Evolutionary conservation across 495 filamentous ascomycete species (phyloP), one percentile per base, ranked within the genome.

Genomic region (Saxophila tyrrhenica): DNA sequence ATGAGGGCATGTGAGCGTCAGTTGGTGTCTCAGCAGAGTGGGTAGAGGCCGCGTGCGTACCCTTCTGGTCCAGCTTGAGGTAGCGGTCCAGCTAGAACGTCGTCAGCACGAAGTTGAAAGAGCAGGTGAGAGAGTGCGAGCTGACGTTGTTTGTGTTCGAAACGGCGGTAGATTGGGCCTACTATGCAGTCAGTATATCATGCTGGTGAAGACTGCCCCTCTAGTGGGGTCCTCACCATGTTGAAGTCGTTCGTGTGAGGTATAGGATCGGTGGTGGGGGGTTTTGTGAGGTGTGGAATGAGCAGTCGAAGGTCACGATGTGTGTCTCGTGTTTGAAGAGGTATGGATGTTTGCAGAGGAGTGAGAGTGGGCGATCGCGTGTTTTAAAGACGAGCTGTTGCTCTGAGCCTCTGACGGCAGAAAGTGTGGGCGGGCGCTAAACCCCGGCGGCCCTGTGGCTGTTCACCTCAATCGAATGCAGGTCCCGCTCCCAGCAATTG

Each of bases 51-150:
- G n/a, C n/a, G n/a, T n/a, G n/a, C n/a, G n/a, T n/a, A n/a, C n/a
- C n/a, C 65, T 85, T 86, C 77, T 97, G 92, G 67, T 88, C 83
- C 59, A 98, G 86, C 62, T 76, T 73, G 72, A 91, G 78, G 80
- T 94, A 98, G 71, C 95, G 95, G 68, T 85, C 69, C 71, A 96
- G 83, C 88, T 96, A 70, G 65, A 52, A 17, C 42, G 39, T n/a
- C 24, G 50, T 59, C 45, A 62, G 57, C 32, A 52, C n/a, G n/a
- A n/a, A n/a, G n/a, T n/a, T n/a, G n/a, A n/a, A n/a, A n/a, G n/a
- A n/a, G n/a, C n/a, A n/a, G n/a, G n/a, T n/a, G n/a, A n/a, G n/a
- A n/a, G n/a, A 24, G 51, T 11, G 41, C 29, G n/a, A 32, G 55
- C 69, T 65, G 41, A 72, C 70, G 52, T 66, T 71, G 48, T 58